These are phyloP conservation scores for Leccinum rimulosum DNA, from an alignment of 768 basidiomycete species.

Conservation along the genomic window DNA sequence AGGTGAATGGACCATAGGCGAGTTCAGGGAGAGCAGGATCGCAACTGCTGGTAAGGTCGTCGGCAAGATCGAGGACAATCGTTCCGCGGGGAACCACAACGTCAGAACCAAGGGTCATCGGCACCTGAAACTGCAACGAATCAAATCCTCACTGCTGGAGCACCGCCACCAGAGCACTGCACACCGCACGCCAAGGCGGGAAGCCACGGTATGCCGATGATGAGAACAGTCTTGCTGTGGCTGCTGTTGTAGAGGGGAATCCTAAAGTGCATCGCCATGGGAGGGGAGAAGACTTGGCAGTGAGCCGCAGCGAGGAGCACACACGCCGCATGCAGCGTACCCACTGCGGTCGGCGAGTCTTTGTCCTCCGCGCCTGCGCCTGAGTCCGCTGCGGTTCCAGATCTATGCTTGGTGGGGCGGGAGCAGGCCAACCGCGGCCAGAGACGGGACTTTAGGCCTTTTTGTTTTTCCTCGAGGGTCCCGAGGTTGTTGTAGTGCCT, in stretches of 20 bases:
- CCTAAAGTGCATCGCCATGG: conserved; percentile 24
- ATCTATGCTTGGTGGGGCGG: neutral
- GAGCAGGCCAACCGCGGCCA: conserved; percentile 6
- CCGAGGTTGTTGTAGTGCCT: neutral
- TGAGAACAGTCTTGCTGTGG: conserved; percentile 18
- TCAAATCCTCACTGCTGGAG: neutral
- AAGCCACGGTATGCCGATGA: conserved; percentile 20
- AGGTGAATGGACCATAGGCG: neutral
- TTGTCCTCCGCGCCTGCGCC: neutral
- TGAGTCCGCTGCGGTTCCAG: neutral
- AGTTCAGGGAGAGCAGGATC: neutral
- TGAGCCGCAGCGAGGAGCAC: conserved; percentile 27
- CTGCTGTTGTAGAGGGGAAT: conserved; percentile 9
- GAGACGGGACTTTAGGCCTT: neutral
- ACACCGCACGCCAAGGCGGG: neutral
- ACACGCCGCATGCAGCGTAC: conserved; percentile 22
- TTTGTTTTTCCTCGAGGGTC: neutral
- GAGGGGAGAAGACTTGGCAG: conserved; percentile 18
- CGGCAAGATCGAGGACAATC: neutral
- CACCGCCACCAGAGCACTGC: conserved; percentile 6
- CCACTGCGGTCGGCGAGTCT: conserved; percentile 16
- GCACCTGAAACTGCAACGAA: neutral
- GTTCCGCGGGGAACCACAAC: neutral
- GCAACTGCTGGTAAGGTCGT: neutral
- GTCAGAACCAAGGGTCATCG: neutral